Conservation (phyloP, 2,329 filamentous ascomycete species). For the Fusarium lateritium region DNA sequence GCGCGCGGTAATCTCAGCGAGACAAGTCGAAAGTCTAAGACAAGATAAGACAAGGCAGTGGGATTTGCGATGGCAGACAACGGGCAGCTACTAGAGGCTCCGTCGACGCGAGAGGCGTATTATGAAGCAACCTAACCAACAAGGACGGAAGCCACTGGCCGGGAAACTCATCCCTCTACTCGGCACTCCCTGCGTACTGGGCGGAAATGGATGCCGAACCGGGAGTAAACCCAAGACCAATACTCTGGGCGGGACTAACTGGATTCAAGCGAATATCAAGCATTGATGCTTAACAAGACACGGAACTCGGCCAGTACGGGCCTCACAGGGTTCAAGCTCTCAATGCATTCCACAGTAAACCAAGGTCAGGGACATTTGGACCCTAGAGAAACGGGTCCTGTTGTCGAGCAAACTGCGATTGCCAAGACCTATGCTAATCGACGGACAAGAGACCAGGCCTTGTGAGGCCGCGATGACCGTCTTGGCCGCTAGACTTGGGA, state of each 20-base stretch:
- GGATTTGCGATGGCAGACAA: conserved; percentile 20
- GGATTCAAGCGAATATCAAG: conserved; percentile 7
- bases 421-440: conserved; percentile 21
- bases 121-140: conserved; percentile 29
- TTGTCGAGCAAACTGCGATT: conserved; percentile 1
- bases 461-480: background rate
- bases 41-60: conserved; percentile 12
- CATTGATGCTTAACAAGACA: conserved; percentile 5
- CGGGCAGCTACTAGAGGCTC: conserved; percentile 13
- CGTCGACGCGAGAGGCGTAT: conserved; percentile 29
- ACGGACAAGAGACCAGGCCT: conserved; percentile 3
- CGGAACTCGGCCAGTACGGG: conserved; percentile 11
- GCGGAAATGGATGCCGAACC: conserved; percentile 9
- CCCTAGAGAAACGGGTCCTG: conserved; percentile 14
- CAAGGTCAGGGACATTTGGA: conserved; percentile 17
- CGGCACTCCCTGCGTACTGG: background rate
- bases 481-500: conserved; percentile 12
- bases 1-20: conserved; percentile 28
- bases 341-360: conserved; percentile 39
- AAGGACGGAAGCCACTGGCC: conserved; percentile 29
- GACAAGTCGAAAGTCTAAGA: conserved; percentile 19
- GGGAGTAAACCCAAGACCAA: conserved; percentile 8
- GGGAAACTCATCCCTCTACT: conserved; percentile 13
- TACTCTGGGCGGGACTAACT: conserved; percentile 12
- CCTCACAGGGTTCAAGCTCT: conserved; percentile 1